Base-by-base conservation (phyloP, 495 filamentous ascomycete species). In the Penicillium egyptiacum region DNA sequence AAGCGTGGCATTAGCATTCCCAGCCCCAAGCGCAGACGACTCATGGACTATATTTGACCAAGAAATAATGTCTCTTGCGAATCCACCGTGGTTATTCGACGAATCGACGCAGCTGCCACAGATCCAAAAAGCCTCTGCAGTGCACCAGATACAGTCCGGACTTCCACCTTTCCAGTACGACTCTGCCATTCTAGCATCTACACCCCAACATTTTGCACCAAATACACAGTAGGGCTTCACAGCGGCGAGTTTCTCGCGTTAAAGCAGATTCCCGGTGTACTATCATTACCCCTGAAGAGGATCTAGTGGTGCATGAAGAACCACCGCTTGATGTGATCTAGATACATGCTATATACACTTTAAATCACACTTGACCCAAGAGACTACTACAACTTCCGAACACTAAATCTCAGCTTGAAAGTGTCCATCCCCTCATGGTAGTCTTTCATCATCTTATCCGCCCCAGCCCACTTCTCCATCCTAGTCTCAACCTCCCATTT, bases 1-100 rank as follows among this genome's bases (percentile, higher is more conserved):
- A 17, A 62, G 64, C 26, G 50, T 60, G 2, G 65, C 53, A 35
- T 47, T 70, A n/a, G 52, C 61, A 6, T 57, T 73, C 22, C 57
- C 70, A 6, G 55, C 41, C 2, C 60, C 62, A 3, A 56, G 46
- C 8, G 47, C 58, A 20, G 69, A 76, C 40, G 63, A 63, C 23
- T 68, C 71, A 5, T 75, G 72, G 72, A 64, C 70, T 5, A 74
- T 76, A 33, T 76, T 76, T 26, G 74, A 76, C 37, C 69, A 75
- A 48, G 69, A 72, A 17, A 74, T 70, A 22, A 64, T 75, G 61
- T 58, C 62, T n/a, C 59, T 75, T 8, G 67, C 69, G 22, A 70
- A 70, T 23, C 67, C 65, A 28, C 61, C 68, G 2, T 71, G 65
- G 68, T 31, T 72, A 3, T 69, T 68, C 28, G 51, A 72, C 5